Percentiles rank a stretch among this genome's conserved stretches.
phyloP scores from a whole-genome alignment of 2,329 filamentous ascomycete genomes.

The Ceratocystis cacaofunesta region DNA sequence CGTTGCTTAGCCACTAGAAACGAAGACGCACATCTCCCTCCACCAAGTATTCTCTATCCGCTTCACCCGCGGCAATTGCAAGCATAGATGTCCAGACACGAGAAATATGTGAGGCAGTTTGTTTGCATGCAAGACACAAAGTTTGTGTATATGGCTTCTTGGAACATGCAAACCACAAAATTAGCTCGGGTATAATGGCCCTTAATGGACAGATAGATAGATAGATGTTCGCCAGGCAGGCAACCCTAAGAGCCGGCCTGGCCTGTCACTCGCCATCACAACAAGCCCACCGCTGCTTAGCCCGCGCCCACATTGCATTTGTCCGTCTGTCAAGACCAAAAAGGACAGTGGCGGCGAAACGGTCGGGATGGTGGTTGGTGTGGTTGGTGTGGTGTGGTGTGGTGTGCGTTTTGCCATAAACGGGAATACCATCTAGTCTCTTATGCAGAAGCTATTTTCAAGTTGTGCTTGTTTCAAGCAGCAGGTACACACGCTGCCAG shows the following conservation, averaged over 20 bases:
- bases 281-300: neutral
- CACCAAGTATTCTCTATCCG: neutral
- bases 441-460: constrained; percentile 2
- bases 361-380: neutral
- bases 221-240: neutral
- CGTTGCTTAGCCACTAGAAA: neutral
- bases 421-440: neutral
- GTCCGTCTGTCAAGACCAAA: neutral
- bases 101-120: neutral
- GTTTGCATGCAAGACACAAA: neutral
- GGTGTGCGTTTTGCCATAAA: neutral
- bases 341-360: neutral
- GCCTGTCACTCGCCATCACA: neutral
- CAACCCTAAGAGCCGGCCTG: neutral
- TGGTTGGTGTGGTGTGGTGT: too few species aligned
- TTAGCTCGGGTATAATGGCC: neutral
- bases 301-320: neutral
- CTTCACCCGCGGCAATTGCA: neutral
- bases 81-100: neutral
- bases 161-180: neutral
- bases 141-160: neutral
- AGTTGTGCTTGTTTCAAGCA: neutral
- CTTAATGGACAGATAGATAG: too few species aligned
- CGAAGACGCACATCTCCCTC: neutral
- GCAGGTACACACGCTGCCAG: neutral